Base-by-base conservation (phyloP, 176 grass and related monocot genomes). In the Microstegium vimineum region DNA sequence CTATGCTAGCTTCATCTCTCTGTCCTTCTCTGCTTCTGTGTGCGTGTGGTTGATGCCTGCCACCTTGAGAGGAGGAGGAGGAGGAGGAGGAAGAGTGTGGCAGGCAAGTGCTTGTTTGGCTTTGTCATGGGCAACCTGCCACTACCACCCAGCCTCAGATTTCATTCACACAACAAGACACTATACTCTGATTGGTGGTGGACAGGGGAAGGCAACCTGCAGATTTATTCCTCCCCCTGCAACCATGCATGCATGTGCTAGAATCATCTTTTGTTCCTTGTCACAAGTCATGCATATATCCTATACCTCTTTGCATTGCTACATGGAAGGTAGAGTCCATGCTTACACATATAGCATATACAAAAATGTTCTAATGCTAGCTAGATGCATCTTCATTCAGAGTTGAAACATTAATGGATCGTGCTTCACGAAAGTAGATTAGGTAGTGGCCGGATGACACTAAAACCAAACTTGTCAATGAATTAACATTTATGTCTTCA, bases 191-290 rank as follows among this genome's bases (percentile, higher is more conserved):
- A 85, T 84, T 84, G 81, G 69, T 89, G 46, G 65, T 67, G 65
- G 64, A 34, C 31, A 20, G 30, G 69, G 38, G 16, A 31, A 2
- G 37, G 25, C 73, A 52, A 80, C 47, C 69, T 75, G 25, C 35
- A 52, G 70, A 79, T 87, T 87, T 51, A 62, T 8, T 15, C 69
- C 69, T 71, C 20, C 69, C 27, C 41, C 40, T 46, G 69, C 43
- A 51, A n/a, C 51, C 74, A 81, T 42, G 51, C 75, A 62, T 62
- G 60, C 72, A 73, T 79, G 81, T 81, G 78, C 66, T 35, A 35
- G 75, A 80, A 84, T 89, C 69, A 49, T 51, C 76, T 79, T 69
- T 73, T 82, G 83, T 86, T 82, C 87, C 78, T 28, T 59, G 46
- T 77, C 87, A 85, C 87, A 85, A 89, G 87, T 49, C 62, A 69